These are phyloP conservation scores for Nothophaeocryptopus gaeumannii DNA, from an alignment of 2,329 filamentous ascomycete species.

Conservation along the genomic window DNA sequence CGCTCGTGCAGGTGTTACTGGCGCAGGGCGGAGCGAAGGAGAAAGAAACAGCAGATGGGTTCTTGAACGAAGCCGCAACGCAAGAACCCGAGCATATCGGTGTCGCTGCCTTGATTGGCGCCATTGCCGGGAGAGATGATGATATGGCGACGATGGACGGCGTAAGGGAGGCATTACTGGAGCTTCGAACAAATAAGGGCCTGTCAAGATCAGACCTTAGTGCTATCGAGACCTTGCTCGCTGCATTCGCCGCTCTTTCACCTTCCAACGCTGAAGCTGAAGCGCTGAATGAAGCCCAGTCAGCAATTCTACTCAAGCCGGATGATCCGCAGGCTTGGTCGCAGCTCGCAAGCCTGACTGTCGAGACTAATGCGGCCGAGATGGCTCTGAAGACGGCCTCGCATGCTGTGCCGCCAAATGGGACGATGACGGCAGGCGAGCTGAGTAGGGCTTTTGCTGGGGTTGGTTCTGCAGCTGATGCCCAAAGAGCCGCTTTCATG, in stretches of 20 bases:
- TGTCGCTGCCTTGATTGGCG: constrained; percentile 75
- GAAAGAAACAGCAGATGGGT: constrained; percentile 70
- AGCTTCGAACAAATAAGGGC: constrained; percentile 65
- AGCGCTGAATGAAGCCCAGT: constrained; percentile 64
- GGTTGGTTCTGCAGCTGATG: constrained; percentile 68
- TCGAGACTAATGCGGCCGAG: constrained; percentile 58
- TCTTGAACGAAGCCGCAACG: constrained; percentile 78
- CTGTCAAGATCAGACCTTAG: constrained; percentile 62
- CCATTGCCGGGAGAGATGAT: constrained; percentile 76
- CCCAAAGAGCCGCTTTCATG: constrained; percentile 72
- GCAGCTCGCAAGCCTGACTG: constrained; percentile 62
- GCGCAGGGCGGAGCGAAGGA: constrained; percentile 75
- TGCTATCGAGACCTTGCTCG: constrained; percentile 70
- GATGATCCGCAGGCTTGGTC: constrained; percentile 78
- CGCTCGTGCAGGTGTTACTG: constrained; percentile 90
- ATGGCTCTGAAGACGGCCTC: constrained; percentile 80
- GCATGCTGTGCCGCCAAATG: constrained; percentile 69
- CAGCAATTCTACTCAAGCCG: constrained; percentile 77
- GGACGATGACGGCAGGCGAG: constrained; percentile 64
- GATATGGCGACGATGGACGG: constrained; percentile 78
- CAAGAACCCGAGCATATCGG: constrained; percentile 71
- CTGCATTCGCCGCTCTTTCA: constrained; percentile 65
- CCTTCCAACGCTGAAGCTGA: constrained; percentile 47
- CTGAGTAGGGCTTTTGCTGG: constrained; percentile 72
- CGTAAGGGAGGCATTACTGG: constrained; percentile 72